These are phyloP conservation scores for Kandelia obovata DNA, from an alignment of 345 rosid genomes.

Conservation along the genomic window DNA sequence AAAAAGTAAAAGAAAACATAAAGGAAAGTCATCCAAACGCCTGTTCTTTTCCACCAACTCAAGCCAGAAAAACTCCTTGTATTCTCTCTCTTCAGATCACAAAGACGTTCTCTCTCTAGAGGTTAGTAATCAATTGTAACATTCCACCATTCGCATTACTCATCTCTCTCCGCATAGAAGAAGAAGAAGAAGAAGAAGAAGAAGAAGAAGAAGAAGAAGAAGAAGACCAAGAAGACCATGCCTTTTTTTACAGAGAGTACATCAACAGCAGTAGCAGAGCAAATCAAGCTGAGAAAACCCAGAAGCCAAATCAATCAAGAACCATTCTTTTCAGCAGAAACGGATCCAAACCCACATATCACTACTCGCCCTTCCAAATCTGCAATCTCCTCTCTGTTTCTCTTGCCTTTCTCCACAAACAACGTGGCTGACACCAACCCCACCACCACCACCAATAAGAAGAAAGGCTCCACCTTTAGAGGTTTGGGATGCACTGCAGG, in stretches of 20 bases:
- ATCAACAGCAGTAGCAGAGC: constrained; percentile 45
- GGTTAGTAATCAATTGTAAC: not conserved
- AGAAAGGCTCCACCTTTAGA: constrained; percentile 53
- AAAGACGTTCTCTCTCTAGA: not conserved
- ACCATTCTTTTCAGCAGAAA: constrained; percentile 7
- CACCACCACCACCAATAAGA: constrained; percentile 28
- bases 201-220: constrained; percentile 5
- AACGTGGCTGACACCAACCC: constrained; percentile 15
- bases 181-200: constrained; percentile 12
- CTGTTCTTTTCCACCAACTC: constrained; percentile 2
- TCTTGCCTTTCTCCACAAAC: constrained; percentile 30
- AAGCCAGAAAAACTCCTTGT: not conserved
- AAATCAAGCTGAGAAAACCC: constrained; percentile 45
- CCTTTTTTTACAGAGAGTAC: constrained; percentile 42
- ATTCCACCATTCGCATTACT: not conserved
- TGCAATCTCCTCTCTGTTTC: constrained; percentile 45
- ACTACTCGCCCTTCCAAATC: constrained; percentile 39
- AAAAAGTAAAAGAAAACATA: constrained; percentile 3
- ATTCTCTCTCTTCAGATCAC: constrained; percentile 6
- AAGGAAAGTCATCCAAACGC: not conserved
- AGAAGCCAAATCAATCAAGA: constrained; percentile 36
- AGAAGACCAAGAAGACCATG: constrained; percentile 32
- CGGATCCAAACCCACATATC: constrained; percentile 44
- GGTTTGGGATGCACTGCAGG: constrained; percentile 77
- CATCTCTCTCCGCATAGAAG: not conserved